These are phyloP conservation scores for Alternaria sp. DNA, from an alignment of 2,329 filamentous ascomycete genomes.

Conservation along the genomic window DNA sequence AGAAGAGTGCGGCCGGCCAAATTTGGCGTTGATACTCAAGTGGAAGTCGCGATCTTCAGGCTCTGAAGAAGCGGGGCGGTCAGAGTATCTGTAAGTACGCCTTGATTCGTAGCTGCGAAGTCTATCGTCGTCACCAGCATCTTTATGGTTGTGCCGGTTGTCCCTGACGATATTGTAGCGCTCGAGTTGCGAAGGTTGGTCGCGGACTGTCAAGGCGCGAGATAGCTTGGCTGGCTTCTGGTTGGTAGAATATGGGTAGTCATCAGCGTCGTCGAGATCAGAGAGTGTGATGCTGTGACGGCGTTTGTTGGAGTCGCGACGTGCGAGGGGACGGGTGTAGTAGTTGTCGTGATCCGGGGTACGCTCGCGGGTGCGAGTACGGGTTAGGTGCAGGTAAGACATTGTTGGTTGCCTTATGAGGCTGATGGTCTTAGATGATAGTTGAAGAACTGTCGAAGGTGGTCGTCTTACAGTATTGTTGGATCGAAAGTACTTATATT, in stretches of 20 bases:
- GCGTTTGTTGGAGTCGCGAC: slow-evolving; percentile 37
- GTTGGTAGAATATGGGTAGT: slow-evolving; percentile 37
- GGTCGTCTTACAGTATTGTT: neutral
- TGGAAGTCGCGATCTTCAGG: slow-evolving; percentile 33
- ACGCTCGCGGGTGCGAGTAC: slow-evolving; percentile 33
- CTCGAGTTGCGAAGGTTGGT: slow-evolving; percentile 40
- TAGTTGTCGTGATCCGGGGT: slow-evolving; percentile 25
- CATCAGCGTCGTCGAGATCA: slow-evolving; percentile 36
- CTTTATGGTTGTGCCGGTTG: slow-evolving; percentile 14
- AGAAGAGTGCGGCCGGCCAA: slow-evolving; percentile 30
- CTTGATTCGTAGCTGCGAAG: slow-evolving; percentile 11
- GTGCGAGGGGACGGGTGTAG: slow-evolving; percentile 31
- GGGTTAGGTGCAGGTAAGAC: slow-evolving; percentile 35
- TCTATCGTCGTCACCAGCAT: slow-evolving; percentile 16
- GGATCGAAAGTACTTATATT: slow-evolving; percentile 15
- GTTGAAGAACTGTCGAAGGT: neutral
- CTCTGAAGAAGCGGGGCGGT: slow-evolving; percentile 22
- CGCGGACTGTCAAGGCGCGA: slow-evolving; percentile 38
- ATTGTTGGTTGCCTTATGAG: slow-evolving; percentile 27
- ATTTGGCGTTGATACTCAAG: slow-evolving; percentile 33
- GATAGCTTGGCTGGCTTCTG: slow-evolving; percentile 28
- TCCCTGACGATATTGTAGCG: slow-evolving; percentile 46
- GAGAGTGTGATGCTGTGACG: slow-evolving; percentile 34
- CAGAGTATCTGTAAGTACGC: slow-evolving; percentile 17
- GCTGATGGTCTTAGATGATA: neutral